A percentile compares a stretch with the other conserved stretches of the same genome.
phyloP scores from a whole-genome alignment of 1,139 yeast species.

The Debaryomyces robertsiae region DNA sequence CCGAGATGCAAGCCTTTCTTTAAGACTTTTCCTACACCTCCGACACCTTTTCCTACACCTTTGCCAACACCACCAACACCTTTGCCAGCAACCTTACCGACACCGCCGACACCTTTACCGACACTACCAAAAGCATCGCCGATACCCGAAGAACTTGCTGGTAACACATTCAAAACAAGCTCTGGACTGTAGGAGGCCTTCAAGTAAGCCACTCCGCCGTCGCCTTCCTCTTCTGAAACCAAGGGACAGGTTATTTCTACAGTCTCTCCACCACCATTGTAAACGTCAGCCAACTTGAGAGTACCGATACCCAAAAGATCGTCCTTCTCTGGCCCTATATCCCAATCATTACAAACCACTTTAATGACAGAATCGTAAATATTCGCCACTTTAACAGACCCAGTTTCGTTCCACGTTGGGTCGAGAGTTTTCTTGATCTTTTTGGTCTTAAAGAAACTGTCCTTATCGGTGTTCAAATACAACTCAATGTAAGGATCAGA shows the following conservation, averaged over 20 bases:
- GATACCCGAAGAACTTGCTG: slow-evolving; percentile 37
- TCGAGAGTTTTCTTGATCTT: slow-evolving; percentile 81
- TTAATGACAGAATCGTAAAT: slow-evolving; percentile 62
- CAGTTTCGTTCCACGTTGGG: slow-evolving; percentile 81
- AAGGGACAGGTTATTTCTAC: slow-evolving; percentile 57
- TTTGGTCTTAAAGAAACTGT: slow-evolving; percentile 69
- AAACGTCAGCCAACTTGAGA: slow-evolving; percentile 61
- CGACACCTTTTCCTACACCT: slow-evolving; percentile 46
- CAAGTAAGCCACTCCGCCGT: slow-evolving; percentile 65
- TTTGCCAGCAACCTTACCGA: slow-evolving; percentile 44
- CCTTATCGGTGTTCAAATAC: slow-evolving; percentile 61
- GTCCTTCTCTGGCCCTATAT: slow-evolving; percentile 82
- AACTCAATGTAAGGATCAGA: slow-evolving; percentile 88
- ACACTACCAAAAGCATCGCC: slow-evolving; percentile 44
- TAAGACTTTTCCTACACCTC: slow-evolving; percentile 30
- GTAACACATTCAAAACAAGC: slow-evolving; percentile 55
- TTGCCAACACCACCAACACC: slow-evolving; percentile 47
- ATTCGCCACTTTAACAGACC: slow-evolving; percentile 54
- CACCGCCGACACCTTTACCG: slow-evolving; percentile 45
- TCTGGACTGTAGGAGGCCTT: slow-evolving; percentile 68
- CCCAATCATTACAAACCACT: slow-evolving; percentile 82
- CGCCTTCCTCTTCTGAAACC: slow-evolving; percentile 54
- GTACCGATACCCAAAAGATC: slow-evolving; percentile 75
- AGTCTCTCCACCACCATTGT: slow-evolving; percentile 50
- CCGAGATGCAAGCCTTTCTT: slow-evolving; percentile 42